Percentiles rank a stretch among this genome's conserved stretches.
Conservation (phyloP, 1,284 basidiomycete genomes). For the Pseudozyma thailandica region DNA sequence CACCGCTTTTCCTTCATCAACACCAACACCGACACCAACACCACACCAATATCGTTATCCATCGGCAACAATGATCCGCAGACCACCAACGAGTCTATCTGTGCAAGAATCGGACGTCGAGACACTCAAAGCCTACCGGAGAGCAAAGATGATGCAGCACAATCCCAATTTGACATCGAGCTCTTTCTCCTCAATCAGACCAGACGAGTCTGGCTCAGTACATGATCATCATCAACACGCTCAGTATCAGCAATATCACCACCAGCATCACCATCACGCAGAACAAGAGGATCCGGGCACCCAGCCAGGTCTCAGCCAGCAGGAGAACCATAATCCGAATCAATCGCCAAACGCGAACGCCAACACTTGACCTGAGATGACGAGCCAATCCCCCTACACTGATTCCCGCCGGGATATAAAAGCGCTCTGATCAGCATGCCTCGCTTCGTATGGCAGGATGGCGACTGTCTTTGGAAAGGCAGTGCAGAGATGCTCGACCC, state of each 20-base stretch:
- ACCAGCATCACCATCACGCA: slow-evolving; percentile 22
- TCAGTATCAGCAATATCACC: slow-evolving; percentile 10
- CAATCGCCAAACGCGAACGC: slow-evolving; percentile 16
- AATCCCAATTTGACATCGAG: slow-evolving; percentile 38
- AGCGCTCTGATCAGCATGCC: too few species aligned
- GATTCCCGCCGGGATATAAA: too few species aligned
- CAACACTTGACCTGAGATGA: slow-evolving; percentile 27
- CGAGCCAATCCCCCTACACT: too few species aligned
- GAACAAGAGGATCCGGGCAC: slow-evolving; percentile 34
- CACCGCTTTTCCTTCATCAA: not conserved
- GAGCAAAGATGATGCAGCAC: slow-evolving; percentile 47
- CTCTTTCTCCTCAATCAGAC: slow-evolving; percentile 39
- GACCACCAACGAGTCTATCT: slow-evolving; percentile 35
- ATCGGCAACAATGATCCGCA: slow-evolving; percentile 28
- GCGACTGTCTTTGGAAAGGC: too few species aligned
- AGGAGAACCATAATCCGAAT: slow-evolving; percentile 51
- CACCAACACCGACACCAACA: not conserved
- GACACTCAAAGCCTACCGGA: slow-evolving; percentile 45
- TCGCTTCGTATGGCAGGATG: too few species aligned
- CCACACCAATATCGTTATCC: not conserved
- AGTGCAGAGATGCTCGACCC: too few species aligned
- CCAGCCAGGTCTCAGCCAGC: slow-evolving; percentile 43
- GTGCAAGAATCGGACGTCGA: slow-evolving; percentile 50
- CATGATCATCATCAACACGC: slow-evolving; percentile 24
- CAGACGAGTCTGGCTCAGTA: slow-evolving; percentile 33